A percentile compares a stretch with the other conserved stretches of the same genome.
Evolutionary conservation across 2,329 filamentous ascomycete species (phyloP).

Genomic region (Colletotrichum sp.): DNA sequence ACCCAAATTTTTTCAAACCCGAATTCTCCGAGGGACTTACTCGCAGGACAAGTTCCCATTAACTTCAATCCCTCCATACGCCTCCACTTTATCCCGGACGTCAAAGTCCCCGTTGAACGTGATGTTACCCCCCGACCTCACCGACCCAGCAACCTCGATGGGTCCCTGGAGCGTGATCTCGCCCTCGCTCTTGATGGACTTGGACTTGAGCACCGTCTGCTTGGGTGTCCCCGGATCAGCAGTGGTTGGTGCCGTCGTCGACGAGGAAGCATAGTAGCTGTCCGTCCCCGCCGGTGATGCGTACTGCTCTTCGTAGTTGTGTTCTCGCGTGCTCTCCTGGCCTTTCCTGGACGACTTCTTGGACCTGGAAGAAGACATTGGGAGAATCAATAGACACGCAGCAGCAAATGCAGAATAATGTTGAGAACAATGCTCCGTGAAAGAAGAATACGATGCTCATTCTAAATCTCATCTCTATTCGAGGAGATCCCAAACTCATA

Average conservation of each 20-base stretch:
- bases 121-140: constrained; percentile 50
- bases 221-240: constrained; percentile 12
- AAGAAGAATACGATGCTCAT: neutral
- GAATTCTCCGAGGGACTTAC: constrained; percentile 31
- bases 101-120: constrained; percentile 48
- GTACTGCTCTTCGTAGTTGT: constrained; percentile 7
- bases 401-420: neutral
- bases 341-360: neutral
- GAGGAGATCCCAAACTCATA: neutral
- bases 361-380: constrained; percentile 2
- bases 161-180: constrained; percentile 46
- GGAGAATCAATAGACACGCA: neutral
- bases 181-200: constrained; percentile 46
- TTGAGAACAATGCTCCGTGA: neutral
- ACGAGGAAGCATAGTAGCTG: constrained; percentile 27
- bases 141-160: constrained; percentile 51
- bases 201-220: constrained; percentile 34
- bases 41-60: constrained; percentile 47
- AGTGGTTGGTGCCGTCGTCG: constrained; percentile 19
- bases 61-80: constrained; percentile 48
- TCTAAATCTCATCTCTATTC: neutral
- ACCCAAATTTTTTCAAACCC: neutral
- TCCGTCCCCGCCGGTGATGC: constrained; percentile 9
- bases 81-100: constrained; percentile 49
- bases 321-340: constrained; percentile 8